phyloP scores from a whole-genome alignment of 495 filamentous ascomycete species.

The Apodospora peruviana region DNA sequence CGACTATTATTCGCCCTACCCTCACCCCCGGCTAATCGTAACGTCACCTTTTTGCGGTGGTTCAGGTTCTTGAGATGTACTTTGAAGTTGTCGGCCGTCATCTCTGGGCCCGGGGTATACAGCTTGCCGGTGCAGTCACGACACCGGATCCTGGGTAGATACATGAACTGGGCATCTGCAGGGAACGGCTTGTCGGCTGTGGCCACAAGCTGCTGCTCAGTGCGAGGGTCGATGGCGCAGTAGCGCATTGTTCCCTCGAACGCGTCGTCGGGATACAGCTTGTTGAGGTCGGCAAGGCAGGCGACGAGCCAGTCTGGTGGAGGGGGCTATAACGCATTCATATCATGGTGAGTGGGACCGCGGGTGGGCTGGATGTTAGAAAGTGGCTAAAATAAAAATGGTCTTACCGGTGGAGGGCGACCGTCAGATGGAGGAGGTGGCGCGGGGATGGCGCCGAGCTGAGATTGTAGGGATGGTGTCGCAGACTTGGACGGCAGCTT shows the following conservation, averaged over 20 bases:
- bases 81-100: slow-evolving; percentile 82
- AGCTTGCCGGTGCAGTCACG: slow-evolving; percentile 88
- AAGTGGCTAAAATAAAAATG: not conserved
- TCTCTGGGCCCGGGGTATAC: slow-evolving; percentile 81
- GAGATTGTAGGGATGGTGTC: slow-evolving; percentile 38
- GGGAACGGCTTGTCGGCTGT: slow-evolving; percentile 43
- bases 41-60: slow-evolving; percentile 73
- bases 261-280: slow-evolving; percentile 63
- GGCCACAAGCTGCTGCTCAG: slow-evolving; percentile 47
- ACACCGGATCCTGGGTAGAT: slow-evolving; percentile 80
- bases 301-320: slow-evolving; percentile 73
- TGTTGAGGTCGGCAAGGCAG: slow-evolving; percentile 58
- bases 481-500: slow-evolving; percentile 23
- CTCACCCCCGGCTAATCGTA: too few species aligned
- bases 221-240: slow-evolving; percentile 64
- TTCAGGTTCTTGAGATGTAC: slow-evolving; percentile 76
- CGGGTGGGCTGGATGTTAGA: not conserved
- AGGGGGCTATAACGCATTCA: slow-evolving; percentile 51
- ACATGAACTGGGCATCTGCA: slow-evolving; percentile 61
- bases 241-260: slow-evolving; percentile 90
- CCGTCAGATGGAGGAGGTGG: slow-evolving; percentile 53
- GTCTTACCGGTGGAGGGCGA: slow-evolving; percentile 51
- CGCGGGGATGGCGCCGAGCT: slow-evolving; percentile 61
- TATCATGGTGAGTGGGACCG: not conserved
- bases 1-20: too few species aligned